Conservation (phyloP, 2,329 filamentous ascomycete species). For the Penicillium digitatum region DNA sequence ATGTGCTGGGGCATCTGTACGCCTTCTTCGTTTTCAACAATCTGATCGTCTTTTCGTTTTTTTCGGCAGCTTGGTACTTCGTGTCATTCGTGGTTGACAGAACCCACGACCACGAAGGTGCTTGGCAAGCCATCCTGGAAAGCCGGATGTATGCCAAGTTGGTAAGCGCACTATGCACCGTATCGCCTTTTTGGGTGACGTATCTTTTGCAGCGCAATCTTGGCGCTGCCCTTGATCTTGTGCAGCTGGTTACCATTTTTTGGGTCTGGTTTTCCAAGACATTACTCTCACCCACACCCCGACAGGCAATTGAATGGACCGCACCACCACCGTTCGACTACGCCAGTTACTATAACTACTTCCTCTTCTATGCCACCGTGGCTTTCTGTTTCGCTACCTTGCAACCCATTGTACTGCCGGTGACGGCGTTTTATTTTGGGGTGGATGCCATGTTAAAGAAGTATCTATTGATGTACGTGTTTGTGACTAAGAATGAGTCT, state of each 20-base stretch:
- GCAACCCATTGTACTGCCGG: conserved; percentile 80
- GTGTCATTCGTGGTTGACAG: conserved; percentile 61
- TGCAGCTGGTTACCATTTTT: conserved; percentile 78
- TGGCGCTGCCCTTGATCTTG: conserved; percentile 88
- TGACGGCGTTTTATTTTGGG: conserved; percentile 83
- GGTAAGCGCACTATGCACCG: conserved; percentile 70
- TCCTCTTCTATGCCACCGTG: conserved; percentile 89
- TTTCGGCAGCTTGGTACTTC: conserved; percentile 76
- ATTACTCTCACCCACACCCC: conserved; percentile 80
- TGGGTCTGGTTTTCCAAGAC: conserved; percentile 80
- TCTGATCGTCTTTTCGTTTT: conserved; percentile 86
- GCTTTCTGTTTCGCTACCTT: conserved; percentile 78
- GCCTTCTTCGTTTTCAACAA: conserved; percentile 98
- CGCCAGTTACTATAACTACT: conserved; percentile 96
- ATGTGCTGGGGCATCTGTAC: conserved; percentile 87
- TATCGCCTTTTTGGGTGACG: conserved; percentile 90
- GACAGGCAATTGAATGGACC: conserved; percentile 86
- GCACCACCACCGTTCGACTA: conserved; percentile 93
- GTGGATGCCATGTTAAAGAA: conserved; percentile 91
- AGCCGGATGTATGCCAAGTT: conserved; percentile 60
- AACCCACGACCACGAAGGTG: conserved; percentile 55
- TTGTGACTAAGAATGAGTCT: conserved; percentile 94
- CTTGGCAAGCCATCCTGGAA: conserved; percentile 65
- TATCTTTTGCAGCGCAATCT: conserved; percentile 91
- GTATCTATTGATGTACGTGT: conserved; percentile 89